Conservation (phyloP, 768 basidiomycete species). For the Panaeolus cyanescens region DNA sequence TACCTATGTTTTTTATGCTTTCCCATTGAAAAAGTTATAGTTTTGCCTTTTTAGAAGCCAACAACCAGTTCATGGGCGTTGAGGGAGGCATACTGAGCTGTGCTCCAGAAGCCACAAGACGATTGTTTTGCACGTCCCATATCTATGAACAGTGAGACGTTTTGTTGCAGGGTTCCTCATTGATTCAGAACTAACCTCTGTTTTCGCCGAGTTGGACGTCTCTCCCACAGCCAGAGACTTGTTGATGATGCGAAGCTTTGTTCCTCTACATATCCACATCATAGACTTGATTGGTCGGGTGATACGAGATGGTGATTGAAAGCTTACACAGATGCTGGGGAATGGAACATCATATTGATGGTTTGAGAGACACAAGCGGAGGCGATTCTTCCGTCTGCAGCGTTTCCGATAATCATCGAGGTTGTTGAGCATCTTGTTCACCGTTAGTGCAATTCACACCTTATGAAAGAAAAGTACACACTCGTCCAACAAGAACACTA, state of each 20-base stretch:
- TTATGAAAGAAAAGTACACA: constrained; percentile 19
- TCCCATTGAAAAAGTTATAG: neutral
- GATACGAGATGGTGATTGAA: neutral
- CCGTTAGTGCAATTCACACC: neutral
- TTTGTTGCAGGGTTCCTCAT: neutral
- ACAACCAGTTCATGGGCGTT: constrained; percentile 10
- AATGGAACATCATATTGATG: constrained; percentile 48
- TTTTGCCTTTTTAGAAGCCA: neutral
- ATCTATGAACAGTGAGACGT: constrained; percentile 28
- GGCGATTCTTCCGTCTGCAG: constrained; percentile 27
- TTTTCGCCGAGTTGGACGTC: constrained; percentile 32
- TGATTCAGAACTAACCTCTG: constrained; percentile 34
- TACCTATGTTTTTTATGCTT: neutral
- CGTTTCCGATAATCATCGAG: constrained; percentile 36
- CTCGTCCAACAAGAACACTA: constrained; percentile 49
- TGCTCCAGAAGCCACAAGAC: constrained; percentile 43
- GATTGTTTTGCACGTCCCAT: constrained; percentile 38
- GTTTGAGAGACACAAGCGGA: constrained; percentile 42
- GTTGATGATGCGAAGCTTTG: constrained; percentile 42
- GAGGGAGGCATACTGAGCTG: constrained; percentile 41
- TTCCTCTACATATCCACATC: constrained; percentile 32
- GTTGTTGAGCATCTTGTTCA: constrained; percentile 37
- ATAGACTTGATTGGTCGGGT: neutral
- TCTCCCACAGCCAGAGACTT: constrained; percentile 33
- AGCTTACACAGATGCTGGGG: constrained; percentile 39